A percentile compares a stretch with the other conserved stretches of the same genome.
Evolutionary conservation across 768 basidiomycete genomes (phyloP).

Genomic region (Calocybe gangraenosa): DNA sequence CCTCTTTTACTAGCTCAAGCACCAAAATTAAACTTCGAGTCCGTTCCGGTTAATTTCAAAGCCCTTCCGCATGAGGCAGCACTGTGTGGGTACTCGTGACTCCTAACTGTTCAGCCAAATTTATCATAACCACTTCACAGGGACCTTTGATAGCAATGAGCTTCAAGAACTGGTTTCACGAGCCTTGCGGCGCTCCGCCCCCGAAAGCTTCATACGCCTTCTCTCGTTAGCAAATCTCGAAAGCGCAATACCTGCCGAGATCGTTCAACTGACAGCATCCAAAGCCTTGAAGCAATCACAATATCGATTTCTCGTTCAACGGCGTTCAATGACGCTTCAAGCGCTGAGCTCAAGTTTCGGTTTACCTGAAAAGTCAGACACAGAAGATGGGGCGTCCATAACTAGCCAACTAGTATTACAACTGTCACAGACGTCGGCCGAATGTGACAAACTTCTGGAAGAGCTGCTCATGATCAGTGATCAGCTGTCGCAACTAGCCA

Average conservation of each 20-base stretch:
- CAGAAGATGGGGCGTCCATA: conserved; percentile 32
- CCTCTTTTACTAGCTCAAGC: conserved; percentile 41
- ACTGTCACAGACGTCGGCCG: conserved; percentile 52
- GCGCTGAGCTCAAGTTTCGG: conserved; percentile 54
- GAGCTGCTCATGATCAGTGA: conserved; percentile 56
- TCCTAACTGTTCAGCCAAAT: neutral
- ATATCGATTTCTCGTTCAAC: conserved; percentile 63
- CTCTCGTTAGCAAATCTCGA: conserved; percentile 62
- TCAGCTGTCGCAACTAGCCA: conserved; percentile 60
- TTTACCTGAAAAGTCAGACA: conserved; percentile 29
- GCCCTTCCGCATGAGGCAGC: conserved; percentile 69
- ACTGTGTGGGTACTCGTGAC: conserved; percentile 34
- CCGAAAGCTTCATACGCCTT: conserved; percentile 68
- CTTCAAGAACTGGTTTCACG: conserved; percentile 70
- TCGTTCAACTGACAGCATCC: conserved; percentile 49
- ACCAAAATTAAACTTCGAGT: conserved; percentile 52
- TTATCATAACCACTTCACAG: conserved; percentile 21
- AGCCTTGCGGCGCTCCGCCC: conserved; percentile 65
- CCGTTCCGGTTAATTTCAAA: conserved; percentile 57
- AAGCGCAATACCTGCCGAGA: conserved; percentile 51
- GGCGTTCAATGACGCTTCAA: conserved; percentile 68
- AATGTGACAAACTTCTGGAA: conserved; percentile 54
- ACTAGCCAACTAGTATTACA: conserved; percentile 47
- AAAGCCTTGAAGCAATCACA: conserved; percentile 56
- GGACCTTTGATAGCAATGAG: conserved; percentile 57